phyloP scores from a whole-genome alignment of 192 early-diverging fungal species.

The Bifiguratus adelaidae region DNA sequence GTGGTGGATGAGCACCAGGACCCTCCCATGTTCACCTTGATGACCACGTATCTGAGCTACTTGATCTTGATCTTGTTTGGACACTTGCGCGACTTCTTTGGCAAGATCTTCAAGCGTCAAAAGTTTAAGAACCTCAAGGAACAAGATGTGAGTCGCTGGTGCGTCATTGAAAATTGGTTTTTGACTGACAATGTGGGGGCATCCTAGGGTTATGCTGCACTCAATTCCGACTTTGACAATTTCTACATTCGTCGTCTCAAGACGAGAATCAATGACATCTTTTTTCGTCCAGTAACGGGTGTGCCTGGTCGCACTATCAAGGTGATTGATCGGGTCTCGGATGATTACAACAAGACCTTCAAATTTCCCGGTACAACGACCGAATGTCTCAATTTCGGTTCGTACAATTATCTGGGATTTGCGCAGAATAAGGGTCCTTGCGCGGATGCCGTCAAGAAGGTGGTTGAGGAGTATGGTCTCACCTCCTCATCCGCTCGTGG shows the following conservation, averaged over 20 bases:
- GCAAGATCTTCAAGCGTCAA: slow-evolving; percentile 61
- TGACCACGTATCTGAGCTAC: slow-evolving; percentile 93
- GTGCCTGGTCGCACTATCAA: slow-evolving; percentile 83
- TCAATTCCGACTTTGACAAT: slow-evolving; percentile 94
- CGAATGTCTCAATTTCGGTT: slow-evolving; percentile 85
- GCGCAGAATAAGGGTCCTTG: slow-evolving; percentile 88
- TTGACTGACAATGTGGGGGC: neutral
- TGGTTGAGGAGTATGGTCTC: slow-evolving; percentile 64
- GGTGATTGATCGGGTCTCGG: slow-evolving; percentile 76
- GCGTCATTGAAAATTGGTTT: neutral
- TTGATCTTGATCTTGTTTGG: slow-evolving; percentile 90
- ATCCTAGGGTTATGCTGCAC: slow-evolving; percentile 74
- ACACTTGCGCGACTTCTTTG: slow-evolving; percentile 87
- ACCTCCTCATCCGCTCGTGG: slow-evolving; percentile 49
- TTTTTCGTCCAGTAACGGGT: slow-evolving; percentile 89
- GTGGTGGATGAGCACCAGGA: slow-evolving; percentile 38
- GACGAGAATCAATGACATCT: slow-evolving; percentile 80
- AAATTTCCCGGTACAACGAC: slow-evolving; percentile 69
- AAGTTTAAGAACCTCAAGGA: slow-evolving; percentile 59
- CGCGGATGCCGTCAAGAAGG: slow-evolving; percentile 82
- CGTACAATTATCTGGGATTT: slow-evolving; percentile 98
- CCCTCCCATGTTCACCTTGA: slow-evolving; percentile 72
- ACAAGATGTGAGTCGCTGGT: neutral
- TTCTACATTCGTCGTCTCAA: slow-evolving; percentile 86
- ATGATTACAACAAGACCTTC: slow-evolving; percentile 79